Percentiles rank a stretch among this genome's conserved stretches.
These are phyloP conservation scores for Flagelloscypha sp. DNA, from an alignment of 768 basidiomycete species.

Conservation along the genomic window DNA sequence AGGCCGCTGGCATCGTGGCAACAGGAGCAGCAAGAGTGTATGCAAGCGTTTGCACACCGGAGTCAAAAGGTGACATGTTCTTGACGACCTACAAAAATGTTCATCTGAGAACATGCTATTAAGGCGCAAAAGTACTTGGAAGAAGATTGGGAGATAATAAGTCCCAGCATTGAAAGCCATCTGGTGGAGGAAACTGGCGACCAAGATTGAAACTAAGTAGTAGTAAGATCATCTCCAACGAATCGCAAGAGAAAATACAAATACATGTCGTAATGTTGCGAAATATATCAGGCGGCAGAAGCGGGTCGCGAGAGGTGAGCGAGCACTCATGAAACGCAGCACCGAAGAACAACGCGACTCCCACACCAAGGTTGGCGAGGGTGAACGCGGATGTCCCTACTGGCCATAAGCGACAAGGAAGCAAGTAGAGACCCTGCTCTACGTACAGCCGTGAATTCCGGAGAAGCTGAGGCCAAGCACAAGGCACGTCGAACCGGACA, in stretches of 20 bases:
- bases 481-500: conserved; percentile 64
- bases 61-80: conserved; percentile 59
- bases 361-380: too few relatives aligned
- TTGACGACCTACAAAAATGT: conserved; percentile 48
- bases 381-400: too few relatives aligned
- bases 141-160: conserved; percentile 79
- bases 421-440: too few relatives aligned
- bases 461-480: conserved; percentile 80
- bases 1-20: conserved; percentile 81
- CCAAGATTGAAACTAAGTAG: conserved; percentile 58
- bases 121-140: conserved; percentile 46
- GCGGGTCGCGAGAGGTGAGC: too few relatives aligned
- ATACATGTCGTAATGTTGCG: too few relatives aligned
- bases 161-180: conserved; percentile 79
- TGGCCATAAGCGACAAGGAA: too few relatives aligned
- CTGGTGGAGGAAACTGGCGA: conserved; percentile 73
- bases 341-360: too few relatives aligned
- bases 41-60: conserved; percentile 69
- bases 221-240: too few relatives aligned
- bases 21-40: conserved; percentile 82
- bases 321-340: too few relatives aligned
- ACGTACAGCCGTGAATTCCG: conserved; percentile 63
- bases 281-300: too few relatives aligned
- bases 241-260: too few relatives aligned
- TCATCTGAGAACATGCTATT: conserved; percentile 9